phyloP scores from a whole-genome alignment of 441 rosid species.

The Rhodomyrtus psidioides region DNA sequence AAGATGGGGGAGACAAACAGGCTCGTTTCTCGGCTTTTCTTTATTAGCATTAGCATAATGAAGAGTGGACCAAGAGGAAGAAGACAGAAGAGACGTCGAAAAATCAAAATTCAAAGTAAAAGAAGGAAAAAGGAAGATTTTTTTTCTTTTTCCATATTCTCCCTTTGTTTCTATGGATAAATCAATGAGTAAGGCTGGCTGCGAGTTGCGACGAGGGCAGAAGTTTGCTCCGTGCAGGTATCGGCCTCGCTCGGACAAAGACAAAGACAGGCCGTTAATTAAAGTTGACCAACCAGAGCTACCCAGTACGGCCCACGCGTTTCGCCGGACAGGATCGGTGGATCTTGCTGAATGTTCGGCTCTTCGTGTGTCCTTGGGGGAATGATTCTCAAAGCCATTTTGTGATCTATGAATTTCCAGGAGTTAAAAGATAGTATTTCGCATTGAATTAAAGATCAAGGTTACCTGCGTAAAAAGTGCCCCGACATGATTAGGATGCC shows the following conservation, averaged over 20 bases:
- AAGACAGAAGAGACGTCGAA: neutral
- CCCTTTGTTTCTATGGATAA: neutral
- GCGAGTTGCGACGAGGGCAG: neutral
- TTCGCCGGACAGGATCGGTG: neutral
- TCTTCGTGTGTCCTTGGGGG: too few relatives aligned
- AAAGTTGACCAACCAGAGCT: too few relatives aligned
- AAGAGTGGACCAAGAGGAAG: neutral
- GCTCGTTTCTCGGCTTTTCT: neutral
- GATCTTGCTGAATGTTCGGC: too few relatives aligned
- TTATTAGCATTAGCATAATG: neutral
- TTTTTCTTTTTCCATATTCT: neutral
- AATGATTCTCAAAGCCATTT: neutral
- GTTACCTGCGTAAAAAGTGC: neutral
- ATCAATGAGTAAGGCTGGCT: neutral
- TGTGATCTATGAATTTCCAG: accelerated
- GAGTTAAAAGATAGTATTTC: neutral
- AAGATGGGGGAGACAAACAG: neutral
- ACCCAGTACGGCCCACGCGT: neutral
- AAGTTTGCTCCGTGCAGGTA: neutral
- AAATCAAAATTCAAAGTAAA: neutral
- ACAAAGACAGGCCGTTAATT: neutral
- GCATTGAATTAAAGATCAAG: neutral
- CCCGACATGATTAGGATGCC: neutral
- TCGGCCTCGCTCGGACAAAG: neutral
- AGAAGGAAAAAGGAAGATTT: neutral